Evolutionary conservation across 257 asterid species (phyloP), one percentile per base, ranked within the genome.

Genomic region (Euphrasia confusa): DNA sequence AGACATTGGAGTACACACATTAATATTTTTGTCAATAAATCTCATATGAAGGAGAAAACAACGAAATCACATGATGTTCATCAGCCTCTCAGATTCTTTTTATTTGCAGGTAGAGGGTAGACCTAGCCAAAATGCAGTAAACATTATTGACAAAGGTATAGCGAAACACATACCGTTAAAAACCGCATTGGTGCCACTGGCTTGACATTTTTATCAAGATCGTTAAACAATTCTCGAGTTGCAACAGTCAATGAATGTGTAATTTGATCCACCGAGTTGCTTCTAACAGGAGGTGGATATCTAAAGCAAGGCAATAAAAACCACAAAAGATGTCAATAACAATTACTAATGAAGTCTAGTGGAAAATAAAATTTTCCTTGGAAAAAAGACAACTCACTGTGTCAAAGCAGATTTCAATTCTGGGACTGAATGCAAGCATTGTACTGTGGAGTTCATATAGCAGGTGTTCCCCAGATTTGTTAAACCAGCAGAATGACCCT

Each of bases 401-500:
- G 76, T 48, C 71, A 93, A 71, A 68, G 96, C 92, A 71, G 96
- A 82, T 77, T 89, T 89, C 82, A 93, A 69, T 73, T 93, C 97
- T 27, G 97, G 97, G 70, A 87, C 99, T 28, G 90, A 89, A 77
- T 89, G 99, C 78, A 93, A 74, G 75, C 99, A 93, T 67, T 93
- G 99, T 30, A 93, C 70, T 7, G 99, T 93, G 61, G 99, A 93
- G 82, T 93, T 93, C 99, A 93, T 93, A 71, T 93, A 93, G 72
- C 99, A 93, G n/a, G 99, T 89, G 76, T 93, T 89, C 21, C 99
- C 99, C 11, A 93, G 83, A 78, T 93, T 93, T 54, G 82, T 71
- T 68, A 93, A 78, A 63, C 97, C 99, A 73, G 99, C 96, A 55
- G 97, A 83, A 87, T 93, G 94, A 35, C 94, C 99, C 99, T 89